Conservation (phyloP, 176 grass and related monocot species). For the Avena insularis region DNA sequence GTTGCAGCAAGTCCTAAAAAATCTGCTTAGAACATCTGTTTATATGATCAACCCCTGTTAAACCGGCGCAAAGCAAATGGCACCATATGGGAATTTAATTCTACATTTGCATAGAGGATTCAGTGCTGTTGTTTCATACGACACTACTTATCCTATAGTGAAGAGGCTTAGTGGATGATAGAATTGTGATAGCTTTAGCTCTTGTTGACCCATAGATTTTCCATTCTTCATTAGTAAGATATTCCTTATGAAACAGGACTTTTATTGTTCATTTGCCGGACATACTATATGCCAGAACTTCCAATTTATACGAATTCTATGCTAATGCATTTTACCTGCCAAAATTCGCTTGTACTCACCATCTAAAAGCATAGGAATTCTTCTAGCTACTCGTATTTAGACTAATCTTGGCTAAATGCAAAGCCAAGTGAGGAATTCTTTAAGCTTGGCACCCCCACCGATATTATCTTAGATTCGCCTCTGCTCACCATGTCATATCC, state of each 20-base stretch:
- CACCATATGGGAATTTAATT: neutral
- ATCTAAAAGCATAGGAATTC: too few species aligned
- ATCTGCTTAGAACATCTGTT: neutral
- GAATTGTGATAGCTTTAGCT: neutral
- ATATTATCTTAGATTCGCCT: too few species aligned
- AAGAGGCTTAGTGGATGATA: neutral
- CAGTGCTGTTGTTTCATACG: neutral
- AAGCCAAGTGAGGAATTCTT: too few species aligned
- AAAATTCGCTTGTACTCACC: too few species aligned
- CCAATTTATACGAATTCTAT: too few species aligned
- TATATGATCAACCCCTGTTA: neutral
- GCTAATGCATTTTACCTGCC: too few species aligned
- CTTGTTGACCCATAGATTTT: neutral
- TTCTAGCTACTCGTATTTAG: too few species aligned
- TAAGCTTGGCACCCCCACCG: too few species aligned
- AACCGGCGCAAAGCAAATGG: neutral
- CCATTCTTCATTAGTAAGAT: neutral
- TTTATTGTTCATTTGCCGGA: neutral
- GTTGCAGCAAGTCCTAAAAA: too few species aligned
- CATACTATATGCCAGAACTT: neutral
- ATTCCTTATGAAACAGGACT: neutral
- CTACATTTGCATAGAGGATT: neutral
- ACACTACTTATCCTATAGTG: neutral
- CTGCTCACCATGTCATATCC: too few species aligned
- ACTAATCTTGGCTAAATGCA: too few species aligned